Base-by-base conservation (phyloP, 2,329 filamentous ascomycete genomes). In the Fusarium secorum region DNA sequence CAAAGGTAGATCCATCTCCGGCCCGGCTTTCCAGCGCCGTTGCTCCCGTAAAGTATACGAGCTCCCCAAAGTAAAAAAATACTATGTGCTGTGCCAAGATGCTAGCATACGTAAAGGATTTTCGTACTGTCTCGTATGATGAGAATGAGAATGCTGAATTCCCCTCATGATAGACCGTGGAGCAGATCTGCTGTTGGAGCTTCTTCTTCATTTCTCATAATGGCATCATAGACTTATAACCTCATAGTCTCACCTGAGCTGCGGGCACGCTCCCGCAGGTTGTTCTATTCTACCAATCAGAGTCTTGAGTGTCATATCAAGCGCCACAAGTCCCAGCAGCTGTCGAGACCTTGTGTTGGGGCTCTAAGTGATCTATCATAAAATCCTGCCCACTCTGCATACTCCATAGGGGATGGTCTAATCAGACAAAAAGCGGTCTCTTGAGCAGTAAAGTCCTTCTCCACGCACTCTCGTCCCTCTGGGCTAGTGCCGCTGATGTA, bases 371-470 rank as follows among this genome's bases (percentile, higher is more conserved):
- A 76, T 71, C 36, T 38, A 53, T 76, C 74, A 76, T 57, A 69
- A 48, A 48, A 33, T 64, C 41, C 42, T 66, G 35, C 54, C 60
- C 51, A 63, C 60, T 57, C 44, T 38, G 8, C 28, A 36, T 46
- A 36, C 55, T 67, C 44, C 38, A 45, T 42, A 41, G 33, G 42
- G 32, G 24, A 73, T 69, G 54, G 59, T 49, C 72, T 76, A 75
- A 74, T 75, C 74, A 76, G 63, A 74, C 69, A 72, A 65, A 65
- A 60, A 62, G 64, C 56, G 48, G 60, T 63, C 61, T 63, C 61
- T 54, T 59, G 48, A 52, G 56, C 52, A 54, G 51, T 64, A 52
- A 20, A 52, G 18, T n/a, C 22, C 32, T 61, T 64, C 64, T 70
- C 60, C 61, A 61, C 36, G 45, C 46, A 58, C 49, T 69, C 22